Evolutionary conservation across 1,284 basidiomycete genomes (phyloP).

Genomic region (Moniliophthora roreri): DNA sequence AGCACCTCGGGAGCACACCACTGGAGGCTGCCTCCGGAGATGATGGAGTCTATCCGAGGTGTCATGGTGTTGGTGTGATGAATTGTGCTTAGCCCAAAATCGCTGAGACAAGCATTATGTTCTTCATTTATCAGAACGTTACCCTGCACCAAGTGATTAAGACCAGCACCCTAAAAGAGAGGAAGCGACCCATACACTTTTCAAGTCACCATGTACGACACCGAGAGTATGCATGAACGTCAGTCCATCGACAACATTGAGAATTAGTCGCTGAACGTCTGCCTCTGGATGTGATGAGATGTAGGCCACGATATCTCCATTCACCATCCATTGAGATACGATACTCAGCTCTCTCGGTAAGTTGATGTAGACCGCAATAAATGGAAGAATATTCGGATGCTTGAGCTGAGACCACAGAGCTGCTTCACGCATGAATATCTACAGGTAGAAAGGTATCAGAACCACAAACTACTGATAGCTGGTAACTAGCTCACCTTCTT

Average conservation of each 20-base stretch:
- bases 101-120: conserved; percentile 1
- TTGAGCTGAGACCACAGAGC: conserved; percentile 1
- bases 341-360: neutral
- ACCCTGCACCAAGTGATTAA: neutral
- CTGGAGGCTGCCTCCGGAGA: neutral
- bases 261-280: neutral
- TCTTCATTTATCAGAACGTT: neutral
- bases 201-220: conserved; percentile 1
- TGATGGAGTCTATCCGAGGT: conserved; percentile 2
- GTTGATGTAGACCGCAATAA: neutral
- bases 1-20: neutral
- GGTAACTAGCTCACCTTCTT: too few species aligned
- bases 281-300: neutral
- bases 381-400: neutral
- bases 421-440: neutral
- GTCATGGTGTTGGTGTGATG: conserved; percentile 5
- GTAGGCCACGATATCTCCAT: neutral
- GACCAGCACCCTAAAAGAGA: neutral
- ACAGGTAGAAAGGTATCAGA: neutral
- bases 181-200: neutral
- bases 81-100: conserved; percentile 2
- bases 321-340: neutral
- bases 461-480: neutral
- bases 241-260: neutral
- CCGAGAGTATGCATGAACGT: neutral